Evolutionary conservation across 495 filamentous ascomycete species (phyloP), one percentile per base, ranked within the genome.

Genomic region (Penicillium herquei): DNA sequence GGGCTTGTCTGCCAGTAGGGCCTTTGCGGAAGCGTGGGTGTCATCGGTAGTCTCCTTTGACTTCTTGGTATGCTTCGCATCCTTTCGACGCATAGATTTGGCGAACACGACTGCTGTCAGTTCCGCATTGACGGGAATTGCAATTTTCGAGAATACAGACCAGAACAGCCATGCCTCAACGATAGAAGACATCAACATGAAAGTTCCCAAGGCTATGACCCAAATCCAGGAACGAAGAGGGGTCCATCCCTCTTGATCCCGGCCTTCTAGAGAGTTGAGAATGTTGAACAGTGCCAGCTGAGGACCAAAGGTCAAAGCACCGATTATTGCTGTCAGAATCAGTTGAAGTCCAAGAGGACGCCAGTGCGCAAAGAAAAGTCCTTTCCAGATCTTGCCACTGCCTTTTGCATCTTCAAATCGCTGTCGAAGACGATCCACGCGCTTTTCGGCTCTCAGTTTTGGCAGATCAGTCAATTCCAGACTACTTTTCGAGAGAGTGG

Each of bases 81-180:
- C 89, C 61, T 94, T 95, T 37, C 85, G 80, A 30, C 86, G 82
- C 83, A 90, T 86, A 0, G 88, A 79, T 66, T 95, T 94, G 39
- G 83, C 79, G 56, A 92, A 92, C 9, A 93, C 80, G 16, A 90
- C 71, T 1, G 88, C 83, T 2, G 87, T 86, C 2, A 93, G 71
- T 52, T 91, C 86, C 18, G 81, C 76, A 32, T 86, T 83, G 33
- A 92, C 75, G 3, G 86, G 87, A 16, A 90, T 75, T 17, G 78
- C 78, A 4, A 91, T 58, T 37, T 82, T 78, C 0, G 84, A 81
- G 65, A 78, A 89, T 1, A 82, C 82, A 21, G 86, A 61, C 87
- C 88, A 92, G 63, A 77, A 83, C 4, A 83, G 53, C 73, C 81
- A 85, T 0, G 81, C 69, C 55, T 88, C 87, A 14, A 87, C 64